phyloP scores from a whole-genome alignment of 2,329 filamentous ascomycete genomes.

The Teratosphaeriaceae sp. region DNA sequence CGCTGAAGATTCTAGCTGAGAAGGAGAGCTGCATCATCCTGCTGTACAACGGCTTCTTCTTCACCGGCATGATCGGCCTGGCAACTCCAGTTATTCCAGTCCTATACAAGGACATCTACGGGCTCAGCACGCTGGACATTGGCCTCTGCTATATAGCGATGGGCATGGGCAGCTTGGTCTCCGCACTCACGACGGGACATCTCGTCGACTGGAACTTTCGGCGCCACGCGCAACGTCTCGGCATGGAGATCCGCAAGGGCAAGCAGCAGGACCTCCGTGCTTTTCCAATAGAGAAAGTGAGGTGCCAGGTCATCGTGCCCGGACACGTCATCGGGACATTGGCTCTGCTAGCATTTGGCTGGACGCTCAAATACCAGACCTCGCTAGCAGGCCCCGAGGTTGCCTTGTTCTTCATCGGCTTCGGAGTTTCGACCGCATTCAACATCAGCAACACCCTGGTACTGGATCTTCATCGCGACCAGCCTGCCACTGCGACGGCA shows the following conservation, averaged over 20 bases:
- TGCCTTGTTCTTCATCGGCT: constrained; percentile 38
- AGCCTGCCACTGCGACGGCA: constrained; percentile 37
- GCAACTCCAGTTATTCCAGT: constrained; percentile 42
- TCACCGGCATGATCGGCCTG: constrained; percentile 41
- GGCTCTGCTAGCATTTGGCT: constrained; percentile 35
- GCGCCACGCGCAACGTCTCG: constrained; percentile 55
- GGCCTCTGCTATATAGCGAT: constrained; percentile 28
- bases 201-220: constrained; percentile 68
- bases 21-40: constrained; percentile 20
- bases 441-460: constrained; percentile 41
- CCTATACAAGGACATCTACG: constrained; percentile 29
- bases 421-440: constrained; percentile 31
- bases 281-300: constrained; percentile 46
- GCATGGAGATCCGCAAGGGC: constrained; percentile 54
- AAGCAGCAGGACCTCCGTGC: constrained; percentile 47
- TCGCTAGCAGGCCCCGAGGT: constrained; percentile 37
- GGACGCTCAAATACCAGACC: constrained; percentile 33
- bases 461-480: constrained; percentile 36
- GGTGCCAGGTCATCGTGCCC: constrained; percentile 35
- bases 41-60: constrained; percentile 29
- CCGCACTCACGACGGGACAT: constrained; percentile 44
- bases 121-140: constrained; percentile 23
- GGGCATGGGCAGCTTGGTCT: constrained; percentile 32
- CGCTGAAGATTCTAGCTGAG: constrained; percentile 33
- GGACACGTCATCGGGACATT: constrained; percentile 30